phyloP scores from a whole-genome alignment of 768 basidiomycete species.

The Polyporus arcularius region DNA sequence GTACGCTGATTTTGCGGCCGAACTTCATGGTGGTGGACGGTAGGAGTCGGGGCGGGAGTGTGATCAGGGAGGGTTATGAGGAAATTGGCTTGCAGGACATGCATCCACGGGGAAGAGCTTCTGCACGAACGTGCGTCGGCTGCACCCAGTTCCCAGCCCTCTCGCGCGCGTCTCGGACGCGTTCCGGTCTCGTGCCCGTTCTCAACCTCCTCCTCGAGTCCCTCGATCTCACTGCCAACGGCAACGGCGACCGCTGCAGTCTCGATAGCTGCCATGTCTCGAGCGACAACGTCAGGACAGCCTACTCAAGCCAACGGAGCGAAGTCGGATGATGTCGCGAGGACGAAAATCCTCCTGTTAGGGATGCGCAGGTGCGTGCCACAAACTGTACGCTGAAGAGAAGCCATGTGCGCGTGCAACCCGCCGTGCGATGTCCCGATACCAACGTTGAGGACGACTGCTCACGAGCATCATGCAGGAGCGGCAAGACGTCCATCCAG shows the following conservation, averaged over 20 bases:
- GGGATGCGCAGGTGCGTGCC: constrained; percentile 64
- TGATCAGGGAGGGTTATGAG: not conserved
- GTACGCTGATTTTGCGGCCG: constrained; percentile 72
- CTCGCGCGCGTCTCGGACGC: not conserved
- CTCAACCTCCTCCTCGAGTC: not conserved
- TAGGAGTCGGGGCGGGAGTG: not conserved
- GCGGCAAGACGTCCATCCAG: constrained; percentile 90
- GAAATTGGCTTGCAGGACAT: not conserved
- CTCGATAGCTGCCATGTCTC: not conserved
- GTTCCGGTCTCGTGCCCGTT: constrained; percentile 2
- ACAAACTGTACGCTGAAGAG: not conserved
- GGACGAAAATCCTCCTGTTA: constrained; percentile 72
- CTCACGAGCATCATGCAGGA: constrained; percentile 44
- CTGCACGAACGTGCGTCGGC: constrained; percentile 14
- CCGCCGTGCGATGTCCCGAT: too few relatives aligned
- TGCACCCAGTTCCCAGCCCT: not conserved
- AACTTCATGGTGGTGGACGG: constrained; percentile 65
- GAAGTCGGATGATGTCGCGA: constrained; percentile 24
- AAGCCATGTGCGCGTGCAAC: too few relatives aligned
- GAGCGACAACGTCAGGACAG: constrained; percentile 4
- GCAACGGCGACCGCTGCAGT: not conserved
- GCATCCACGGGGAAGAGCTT: not conserved
- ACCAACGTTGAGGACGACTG: too few relatives aligned
- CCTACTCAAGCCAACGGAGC: constrained; percentile 1
- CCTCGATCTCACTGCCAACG: not conserved